Evolutionary conservation across 805 yeast species (phyloP).

Genomic region (Lachancea sp.): DNA sequence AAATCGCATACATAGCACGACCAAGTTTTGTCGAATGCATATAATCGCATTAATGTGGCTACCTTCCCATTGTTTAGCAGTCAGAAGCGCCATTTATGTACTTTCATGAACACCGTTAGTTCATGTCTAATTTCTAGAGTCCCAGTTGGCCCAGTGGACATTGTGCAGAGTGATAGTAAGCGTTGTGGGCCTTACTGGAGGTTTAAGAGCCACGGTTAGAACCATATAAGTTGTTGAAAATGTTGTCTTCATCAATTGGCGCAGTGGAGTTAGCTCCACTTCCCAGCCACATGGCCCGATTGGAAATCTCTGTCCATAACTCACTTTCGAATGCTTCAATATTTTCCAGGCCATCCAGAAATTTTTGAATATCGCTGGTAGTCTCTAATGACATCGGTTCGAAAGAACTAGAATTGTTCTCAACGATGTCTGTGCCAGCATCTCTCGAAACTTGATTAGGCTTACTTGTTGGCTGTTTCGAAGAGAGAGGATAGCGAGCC

Average conservation of each 20-base stretch:
- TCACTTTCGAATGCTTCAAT: constrained; percentile 41
- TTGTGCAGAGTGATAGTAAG: no score
- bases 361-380: constrained; percentile 32
- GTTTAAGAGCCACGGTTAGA: not conserved
- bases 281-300: constrained; percentile 70
- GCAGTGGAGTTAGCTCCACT: constrained; percentile 32
- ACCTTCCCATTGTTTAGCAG: no score
- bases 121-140: no score
- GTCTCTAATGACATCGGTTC: constrained; percentile 31
- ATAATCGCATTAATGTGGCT: no score
- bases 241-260: constrained; percentile 21
- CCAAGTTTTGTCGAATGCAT: no score
- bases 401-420: constrained; percentile 26
- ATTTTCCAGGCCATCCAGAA: constrained; percentile 27
- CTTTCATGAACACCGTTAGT: no score
- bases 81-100: no score
- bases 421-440: constrained; percentile 18
- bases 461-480: not conserved
- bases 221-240: constrained; percentile 15
- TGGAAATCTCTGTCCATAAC: constrained; percentile 72
- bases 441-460: not conserved
- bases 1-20: no score
- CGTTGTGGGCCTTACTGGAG: not conserved
- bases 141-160: no score
- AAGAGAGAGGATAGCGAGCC: not conserved